Percentiles rank a stretch among this genome's conserved stretches.
Conservation (phyloP, 1,284 basidiomycete species). For the Afroboletus lepidellus region DNA sequence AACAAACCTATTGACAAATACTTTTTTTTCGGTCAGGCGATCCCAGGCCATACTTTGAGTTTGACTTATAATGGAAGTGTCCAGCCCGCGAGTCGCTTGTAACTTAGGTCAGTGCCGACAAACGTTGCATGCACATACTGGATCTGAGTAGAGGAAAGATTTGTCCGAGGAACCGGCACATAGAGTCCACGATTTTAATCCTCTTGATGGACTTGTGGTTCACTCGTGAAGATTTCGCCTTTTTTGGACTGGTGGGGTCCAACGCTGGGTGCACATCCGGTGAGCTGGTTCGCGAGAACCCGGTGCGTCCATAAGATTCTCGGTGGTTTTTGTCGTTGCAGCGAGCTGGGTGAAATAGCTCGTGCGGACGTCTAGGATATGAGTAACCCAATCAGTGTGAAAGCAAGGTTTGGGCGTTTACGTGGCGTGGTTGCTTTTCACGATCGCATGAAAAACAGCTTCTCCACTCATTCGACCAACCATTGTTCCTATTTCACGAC, state of each 20-base stretch:
- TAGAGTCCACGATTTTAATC: background rate
- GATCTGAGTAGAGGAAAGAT: background rate
- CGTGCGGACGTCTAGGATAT: background rate
- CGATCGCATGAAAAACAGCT: too few species aligned
- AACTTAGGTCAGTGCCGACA: background rate
- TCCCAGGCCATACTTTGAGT: background rate
- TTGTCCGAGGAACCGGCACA: background rate
- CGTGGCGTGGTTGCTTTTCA: too few species aligned
- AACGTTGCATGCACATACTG: background rate
- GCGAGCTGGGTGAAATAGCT: background rate
- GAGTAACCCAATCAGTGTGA: too few species aligned
- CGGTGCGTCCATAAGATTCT: background rate
- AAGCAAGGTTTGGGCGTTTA: too few species aligned
- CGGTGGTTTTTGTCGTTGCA: background rate
- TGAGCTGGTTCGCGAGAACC: conserved; percentile 15
- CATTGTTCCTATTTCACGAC: background rate
- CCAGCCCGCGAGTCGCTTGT: background rate
- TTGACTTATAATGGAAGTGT: background rate
- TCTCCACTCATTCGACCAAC: background rate
- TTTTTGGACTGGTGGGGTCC: background rate
- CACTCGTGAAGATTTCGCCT: background rate
- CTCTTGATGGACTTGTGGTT: conserved; percentile 3
- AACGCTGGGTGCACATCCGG: background rate
- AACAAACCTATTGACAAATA: conserved; percentile 8
- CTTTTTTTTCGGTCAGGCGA: background rate